Evolutionary conservation across 768 basidiomycete species (phyloP).

Genomic region (Rhizopogon salebrosus): DNA sequence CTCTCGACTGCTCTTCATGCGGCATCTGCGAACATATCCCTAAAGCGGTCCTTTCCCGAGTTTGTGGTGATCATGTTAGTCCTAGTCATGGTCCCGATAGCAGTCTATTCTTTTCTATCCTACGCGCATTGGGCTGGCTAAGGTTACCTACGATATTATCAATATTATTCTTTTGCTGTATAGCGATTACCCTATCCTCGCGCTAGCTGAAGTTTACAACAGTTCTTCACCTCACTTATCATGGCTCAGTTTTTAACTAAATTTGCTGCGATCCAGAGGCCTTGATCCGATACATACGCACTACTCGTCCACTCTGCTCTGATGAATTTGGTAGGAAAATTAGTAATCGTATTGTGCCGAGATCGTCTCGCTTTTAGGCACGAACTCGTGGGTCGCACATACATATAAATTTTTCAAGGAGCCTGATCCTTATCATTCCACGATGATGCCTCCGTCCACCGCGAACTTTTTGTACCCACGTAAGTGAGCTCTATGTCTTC

Average conservation of each 20-base stretch:
- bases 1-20: conserved; percentile 85
- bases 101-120: conserved; percentile 66
- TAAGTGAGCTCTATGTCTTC: neutral
- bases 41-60: conserved; percentile 31
- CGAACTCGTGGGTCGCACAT: conserved; percentile 4
- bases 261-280: conserved; percentile 70
- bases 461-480: neutral
- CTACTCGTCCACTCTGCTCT: conserved; percentile 89
- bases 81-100: conserved; percentile 73
- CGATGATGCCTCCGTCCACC: neutral
- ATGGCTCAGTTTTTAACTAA: conserved; percentile 64
- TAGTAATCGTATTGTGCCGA: conserved; percentile 70
- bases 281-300: conserved; percentile 88
- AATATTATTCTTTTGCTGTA: conserved; percentile 65
- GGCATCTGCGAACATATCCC: conserved; percentile 8
- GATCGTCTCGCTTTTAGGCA: conserved; percentile 47
- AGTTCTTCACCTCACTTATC: conserved; percentile 70
- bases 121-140: conserved; percentile 74
- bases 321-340: conserved; percentile 80
- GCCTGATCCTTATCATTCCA: neutral
- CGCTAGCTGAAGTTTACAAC: conserved; percentile 1
- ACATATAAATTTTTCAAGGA: neutral
- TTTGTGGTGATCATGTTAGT: conserved; percentile 68
- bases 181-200: conserved; percentile 45
- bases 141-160: conserved; percentile 58